Percentiles rank a stretch among this genome's conserved stretches.
These are phyloP conservation scores for Nyctanthes arbortristis DNA, from an alignment of 257 asterid genomes.

Conservation along the genomic window DNA sequence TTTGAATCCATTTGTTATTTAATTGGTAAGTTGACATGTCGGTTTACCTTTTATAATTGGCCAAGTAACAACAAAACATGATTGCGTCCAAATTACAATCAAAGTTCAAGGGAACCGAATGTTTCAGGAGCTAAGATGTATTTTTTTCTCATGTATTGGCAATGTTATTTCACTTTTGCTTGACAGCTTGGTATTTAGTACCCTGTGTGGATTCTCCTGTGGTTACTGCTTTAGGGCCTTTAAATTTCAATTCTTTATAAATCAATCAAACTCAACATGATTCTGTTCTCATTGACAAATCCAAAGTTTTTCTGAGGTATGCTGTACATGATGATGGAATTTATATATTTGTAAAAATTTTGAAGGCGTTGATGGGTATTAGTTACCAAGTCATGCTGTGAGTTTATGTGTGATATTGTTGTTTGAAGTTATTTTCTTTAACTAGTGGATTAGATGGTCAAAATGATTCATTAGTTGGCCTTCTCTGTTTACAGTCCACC, in stretches of 20 bases:
- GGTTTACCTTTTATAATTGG: background rate
- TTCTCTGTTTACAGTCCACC: conserved; percentile 65
- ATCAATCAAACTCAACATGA: background rate
- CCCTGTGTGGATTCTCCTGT: background rate
- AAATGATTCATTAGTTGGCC: conserved; percentile 3
- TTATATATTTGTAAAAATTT: background rate
- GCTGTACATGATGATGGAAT: background rate
- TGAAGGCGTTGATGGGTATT: background rate
- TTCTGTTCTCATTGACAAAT: background rate
- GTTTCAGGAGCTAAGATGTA: too few species aligned
- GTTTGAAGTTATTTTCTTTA: background rate
- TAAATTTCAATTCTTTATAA: background rate
- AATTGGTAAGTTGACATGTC: background rate
- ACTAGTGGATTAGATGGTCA: conserved; percentile 14
- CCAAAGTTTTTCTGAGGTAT: background rate
- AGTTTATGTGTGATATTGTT: conserved; percentile 6
- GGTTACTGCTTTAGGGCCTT: background rate
- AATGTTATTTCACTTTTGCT: too few species aligned
- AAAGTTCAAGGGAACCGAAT: too few species aligned
- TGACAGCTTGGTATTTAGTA: background rate
- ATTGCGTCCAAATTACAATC: too few species aligned
- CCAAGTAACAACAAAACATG: too few species aligned
- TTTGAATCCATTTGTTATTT: background rate
- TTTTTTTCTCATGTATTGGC: too few species aligned
- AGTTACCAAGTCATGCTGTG: conserved; percentile 11